Conservation (phyloP, 2,329 filamentous ascomycete species). For the Aspergillus sp. region DNA sequence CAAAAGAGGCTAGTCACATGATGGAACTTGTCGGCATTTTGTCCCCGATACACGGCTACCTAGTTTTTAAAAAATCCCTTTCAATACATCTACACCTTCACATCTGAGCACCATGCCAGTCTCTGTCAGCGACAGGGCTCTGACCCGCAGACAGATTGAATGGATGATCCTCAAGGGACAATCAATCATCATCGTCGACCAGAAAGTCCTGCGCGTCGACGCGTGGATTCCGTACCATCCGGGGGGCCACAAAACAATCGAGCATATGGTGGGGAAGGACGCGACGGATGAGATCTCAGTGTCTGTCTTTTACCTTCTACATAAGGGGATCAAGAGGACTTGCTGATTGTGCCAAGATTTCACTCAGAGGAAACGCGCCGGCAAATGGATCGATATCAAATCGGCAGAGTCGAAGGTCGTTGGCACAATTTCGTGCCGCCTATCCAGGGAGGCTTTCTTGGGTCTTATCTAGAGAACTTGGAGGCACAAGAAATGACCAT, state of each 20-base stretch:
- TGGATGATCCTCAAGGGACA: constrained; percentile 70
- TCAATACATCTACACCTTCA: too few relatives aligned
- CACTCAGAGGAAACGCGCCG: constrained; percentile 68
- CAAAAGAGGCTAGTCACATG: too few relatives aligned
- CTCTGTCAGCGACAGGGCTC: too few relatives aligned
- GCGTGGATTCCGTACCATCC: constrained; percentile 83
- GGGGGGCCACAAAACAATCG: constrained; percentile 77
- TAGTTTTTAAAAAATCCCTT: too few relatives aligned
- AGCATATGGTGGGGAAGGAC: constrained; percentile 86
- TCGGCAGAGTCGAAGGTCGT: constrained; percentile 66
- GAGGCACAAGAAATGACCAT: too few relatives aligned
- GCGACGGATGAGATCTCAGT: constrained; percentile 86
- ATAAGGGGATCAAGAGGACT: constrained; percentile 2
- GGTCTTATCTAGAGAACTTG: too few relatives aligned
- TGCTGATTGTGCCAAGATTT: constrained; percentile 47
- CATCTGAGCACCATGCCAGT: too few relatives aligned
- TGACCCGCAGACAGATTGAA: constrained; percentile 53
- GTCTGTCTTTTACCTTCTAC: constrained; percentile 44
- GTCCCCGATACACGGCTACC: too few relatives aligned
- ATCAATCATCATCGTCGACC: constrained; percentile 69
- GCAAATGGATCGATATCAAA: constrained; percentile 69
- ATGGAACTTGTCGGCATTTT: too few relatives aligned
- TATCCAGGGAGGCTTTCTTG: constrained; percentile 75
- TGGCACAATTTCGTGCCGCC: constrained; percentile 85
- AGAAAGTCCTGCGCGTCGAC: constrained; percentile 74